A percentile compares a stretch with the other conserved stretches of the same genome.
These are phyloP conservation scores for Fusarium piperis DNA, from an alignment of 2,329 filamentous ascomycete genomes.

Conservation along the genomic window DNA sequence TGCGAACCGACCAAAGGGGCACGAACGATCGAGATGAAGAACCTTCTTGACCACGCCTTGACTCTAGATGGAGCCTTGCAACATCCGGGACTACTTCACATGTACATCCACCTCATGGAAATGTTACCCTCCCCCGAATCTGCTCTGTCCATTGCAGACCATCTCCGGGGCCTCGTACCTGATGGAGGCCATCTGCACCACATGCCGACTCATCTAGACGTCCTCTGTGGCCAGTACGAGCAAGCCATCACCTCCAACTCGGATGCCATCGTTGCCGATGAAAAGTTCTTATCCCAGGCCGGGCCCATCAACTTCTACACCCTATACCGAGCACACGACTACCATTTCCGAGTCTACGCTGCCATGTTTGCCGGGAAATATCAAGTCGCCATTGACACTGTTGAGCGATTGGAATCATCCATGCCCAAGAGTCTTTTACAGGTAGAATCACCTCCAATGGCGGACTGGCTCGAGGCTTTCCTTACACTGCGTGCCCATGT, in stretches of 20 bases:
- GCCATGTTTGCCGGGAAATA: slow-evolving; percentile 81
- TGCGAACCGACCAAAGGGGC: slow-evolving; percentile 41
- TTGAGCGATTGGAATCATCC: slow-evolving; percentile 66
- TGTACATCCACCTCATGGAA: slow-evolving; percentile 83
- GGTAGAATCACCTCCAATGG: slow-evolving; percentile 76
- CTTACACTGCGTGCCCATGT: slow-evolving; percentile 74
- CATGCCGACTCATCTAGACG: slow-evolving; percentile 81
- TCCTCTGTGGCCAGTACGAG: slow-evolving; percentile 74
- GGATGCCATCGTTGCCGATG: slow-evolving; percentile 73
- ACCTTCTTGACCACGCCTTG: slow-evolving; percentile 57
- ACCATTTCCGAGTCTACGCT: slow-evolving; percentile 79
- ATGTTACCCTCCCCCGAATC: slow-evolving; percentile 75
- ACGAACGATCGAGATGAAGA: slow-evolving; percentile 43
- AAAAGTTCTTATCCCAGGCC: slow-evolving; percentile 67
- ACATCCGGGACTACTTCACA: slow-evolving; percentile 79
- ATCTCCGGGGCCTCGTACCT: slow-evolving; percentile 71
- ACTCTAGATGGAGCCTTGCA: slow-evolving; percentile 47
- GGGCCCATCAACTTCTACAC: slow-evolving; percentile 79
- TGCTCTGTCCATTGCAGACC: slow-evolving; percentile 69
- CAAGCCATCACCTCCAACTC: slow-evolving; percentile 73
- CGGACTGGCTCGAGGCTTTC: slow-evolving; percentile 81
- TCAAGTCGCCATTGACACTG: slow-evolving; percentile 68
- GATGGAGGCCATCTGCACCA: slow-evolving; percentile 77
- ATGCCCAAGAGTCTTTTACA: slow-evolving; percentile 72
- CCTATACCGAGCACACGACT: slow-evolving; percentile 78